A percentile compares a stretch with the other conserved stretches of the same genome.
These are phyloP conservation scores for Aspergillus sp. DNA, from an alignment of 2,329 filamentous ascomycete genomes.

Conservation along the genomic window DNA sequence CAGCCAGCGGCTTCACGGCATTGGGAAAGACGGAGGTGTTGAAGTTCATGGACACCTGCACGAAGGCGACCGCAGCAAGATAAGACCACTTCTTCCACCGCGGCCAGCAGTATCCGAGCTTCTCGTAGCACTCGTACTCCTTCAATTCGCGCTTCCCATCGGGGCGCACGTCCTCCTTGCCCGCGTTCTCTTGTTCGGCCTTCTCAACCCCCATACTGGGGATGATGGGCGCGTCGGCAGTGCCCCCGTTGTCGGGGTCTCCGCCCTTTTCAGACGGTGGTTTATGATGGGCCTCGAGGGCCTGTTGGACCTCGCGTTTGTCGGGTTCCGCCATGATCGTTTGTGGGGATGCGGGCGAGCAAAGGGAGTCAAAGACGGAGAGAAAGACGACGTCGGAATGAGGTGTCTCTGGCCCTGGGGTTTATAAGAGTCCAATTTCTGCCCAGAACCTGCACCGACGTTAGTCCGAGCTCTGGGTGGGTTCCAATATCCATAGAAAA, in stretches of 20 bases:
- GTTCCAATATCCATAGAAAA: no score
- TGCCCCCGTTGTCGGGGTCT: not conserved
- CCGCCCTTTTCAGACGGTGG: not conserved
- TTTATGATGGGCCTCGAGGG: not conserved
- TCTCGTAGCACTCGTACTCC: conserved; percentile 60
- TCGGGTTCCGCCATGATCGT: not conserved
- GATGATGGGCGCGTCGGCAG: not conserved
- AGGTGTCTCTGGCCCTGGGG: not conserved
- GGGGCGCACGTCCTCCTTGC: not conserved
- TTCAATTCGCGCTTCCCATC: conserved; percentile 42
- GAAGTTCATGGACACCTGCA: conserved; percentile 78
- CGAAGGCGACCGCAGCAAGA: conserved; percentile 67
- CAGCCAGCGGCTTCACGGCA: conserved; percentile 60
- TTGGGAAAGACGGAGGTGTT: conserved; percentile 73
- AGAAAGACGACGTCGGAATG: not conserved
- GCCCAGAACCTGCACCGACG: not conserved
- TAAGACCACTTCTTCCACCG: conserved; percentile 68
- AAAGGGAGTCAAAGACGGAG: not conserved
- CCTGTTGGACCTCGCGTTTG: not conserved
- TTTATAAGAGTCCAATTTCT: not conserved
- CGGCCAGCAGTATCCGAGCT: conserved; percentile 62
- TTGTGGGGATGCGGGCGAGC: not conserved
- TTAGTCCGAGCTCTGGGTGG: not conserved
- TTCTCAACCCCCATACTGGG: not conserved
- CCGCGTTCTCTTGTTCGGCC: not conserved